Conservation (phyloP, 495 filamentous ascomycete genomes). For the Tuber borchii region DNA sequence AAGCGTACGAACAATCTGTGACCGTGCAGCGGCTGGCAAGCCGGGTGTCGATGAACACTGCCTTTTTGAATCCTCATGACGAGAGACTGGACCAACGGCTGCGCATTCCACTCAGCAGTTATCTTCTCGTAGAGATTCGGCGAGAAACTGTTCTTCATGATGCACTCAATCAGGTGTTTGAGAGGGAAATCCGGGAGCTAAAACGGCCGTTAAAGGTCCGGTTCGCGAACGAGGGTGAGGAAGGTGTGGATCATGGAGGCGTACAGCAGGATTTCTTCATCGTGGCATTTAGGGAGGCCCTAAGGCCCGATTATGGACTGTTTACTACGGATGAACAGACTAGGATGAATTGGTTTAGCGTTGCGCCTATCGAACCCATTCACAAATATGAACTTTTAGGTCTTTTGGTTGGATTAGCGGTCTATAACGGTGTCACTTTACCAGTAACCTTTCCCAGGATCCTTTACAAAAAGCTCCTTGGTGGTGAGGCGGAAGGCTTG, state of each 20-base stretch:
- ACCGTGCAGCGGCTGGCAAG: slow-evolving; percentile 56
- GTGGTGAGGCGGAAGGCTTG: slow-evolving; percentile 49
- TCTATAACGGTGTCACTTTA: slow-evolving; percentile 88
- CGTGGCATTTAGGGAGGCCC: slow-evolving; percentile 65
- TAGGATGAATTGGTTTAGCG: slow-evolving; percentile 78
- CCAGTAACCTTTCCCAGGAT: slow-evolving; percentile 79
- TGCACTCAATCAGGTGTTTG: slow-evolving; percentile 82
- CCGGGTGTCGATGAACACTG: slow-evolving; percentile 51
- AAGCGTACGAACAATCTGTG: slow-evolving; percentile 63
- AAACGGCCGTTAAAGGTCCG: slow-evolving; percentile 80
- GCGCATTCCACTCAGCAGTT: slow-evolving; percentile 58
- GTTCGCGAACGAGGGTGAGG: slow-evolving; percentile 76
- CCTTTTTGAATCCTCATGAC: slow-evolving; percentile 42
- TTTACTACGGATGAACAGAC: slow-evolving; percentile 71
- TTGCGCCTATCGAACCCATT: slow-evolving; percentile 67
- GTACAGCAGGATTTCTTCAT: slow-evolving; percentile 95
- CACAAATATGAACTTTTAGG: slow-evolving; percentile 90
- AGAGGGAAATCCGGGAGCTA: slow-evolving; percentile 72
- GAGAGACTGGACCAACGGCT: slow-evolving; percentile 55
- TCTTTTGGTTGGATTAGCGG: slow-evolving; percentile 76
- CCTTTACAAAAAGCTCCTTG: slow-evolving; percentile 75
- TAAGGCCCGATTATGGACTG: slow-evolving; percentile 67
- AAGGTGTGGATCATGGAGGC: slow-evolving; percentile 86
- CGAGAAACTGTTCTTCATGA: slow-evolving; percentile 65
- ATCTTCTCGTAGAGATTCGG: slow-evolving; percentile 69